Base-by-base conservation (phyloP, 164 flowering plant genomes). In the Vitis amurensis region DNA sequence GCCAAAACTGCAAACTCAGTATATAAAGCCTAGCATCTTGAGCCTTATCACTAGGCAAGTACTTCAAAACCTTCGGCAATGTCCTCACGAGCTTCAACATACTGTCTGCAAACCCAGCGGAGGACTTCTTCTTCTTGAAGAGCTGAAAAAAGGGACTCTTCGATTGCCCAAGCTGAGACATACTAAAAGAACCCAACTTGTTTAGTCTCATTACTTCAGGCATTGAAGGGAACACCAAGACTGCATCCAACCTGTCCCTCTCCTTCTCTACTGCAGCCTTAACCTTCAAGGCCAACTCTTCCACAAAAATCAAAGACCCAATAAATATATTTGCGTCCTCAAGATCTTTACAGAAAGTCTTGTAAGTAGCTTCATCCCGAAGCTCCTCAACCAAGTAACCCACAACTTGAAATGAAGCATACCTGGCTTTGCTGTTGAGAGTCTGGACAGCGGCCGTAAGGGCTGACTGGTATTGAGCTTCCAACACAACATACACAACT, bases 351-450 rank as follows among this genome's bases (percentile, higher is more conserved):
- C 98, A 90, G 81, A 96, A 93, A 19, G 79, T 69, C 29, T 89
- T 67, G 77, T 91, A 96, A 0, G 88, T 86, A 1, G 79, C 63
- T 13, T 73, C 81, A 49, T 90, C 97, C 2, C 99, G 73, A 63
- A 96, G 98, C 86, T 96, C 99, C 74, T 96, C 99, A 3, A 96
- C 99, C 30, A 96, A 81, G 86, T 96, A 96, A 1, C 99, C 99
- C 6, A 93, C 99, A 30, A 96, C 94, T 70, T 91, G 93, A 72
- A 77, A 96, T 0, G 89, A 80, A 3, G 94, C 98, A 57, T 73
- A 64, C 10, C 67, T 72, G 0, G 59, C 64, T 16, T 68, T 84
- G 14, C 71, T 76, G 80, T 96, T 96, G 23, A 96, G 85, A 23
- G 68, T 70, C 49, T 80, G 86, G 3, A 96, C 94, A 0, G 98